Evolutionary conservation across 31 red algal species (phyloP), one percentile per base, ranked within the genome.

Genomic region (Endocladia muricata): DNA sequence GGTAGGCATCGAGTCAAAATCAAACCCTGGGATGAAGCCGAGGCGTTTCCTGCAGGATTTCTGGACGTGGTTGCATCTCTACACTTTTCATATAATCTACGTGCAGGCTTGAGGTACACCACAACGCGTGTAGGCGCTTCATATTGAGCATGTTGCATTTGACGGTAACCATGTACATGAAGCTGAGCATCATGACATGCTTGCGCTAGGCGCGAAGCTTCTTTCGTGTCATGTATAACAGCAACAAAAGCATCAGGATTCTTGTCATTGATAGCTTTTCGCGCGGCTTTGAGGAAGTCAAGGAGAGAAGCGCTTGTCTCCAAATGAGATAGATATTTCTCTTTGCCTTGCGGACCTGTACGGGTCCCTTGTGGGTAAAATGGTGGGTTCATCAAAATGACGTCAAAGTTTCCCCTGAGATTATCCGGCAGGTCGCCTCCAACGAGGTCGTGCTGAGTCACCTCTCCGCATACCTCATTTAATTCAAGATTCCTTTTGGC

Each of bases 361-460:
- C 80, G 52, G 29, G 42, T 37, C 28, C 47, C 60, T 19, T 11
- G 41, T 32, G 70, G 22, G 47, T 84, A 84, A 67, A 84, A 84
- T 21, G 80, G 80, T 22, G 80, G 80, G 44, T 84, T 84, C 9
- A 74, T 68, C 42, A 84, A 52, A 5, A 84, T 49, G 61, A 84
- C 80, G 74, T 84, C 80, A 66, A 74, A 65, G 5, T 17, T 8
- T 33, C 48, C 68, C 17, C 23, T 48, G 17, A 76, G 42, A 28
- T 9, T 6, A 15, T 23, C 17, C 0, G 82, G 75, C 30, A 86
- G 48, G 4, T 15, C 13, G 15, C 82, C 82, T 38, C 42, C 67
- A 37, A 59, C 41, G 11, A 86, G 0, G 60, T 78, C 82, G 62
- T 65, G 49, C 3, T 78, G 61, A 17, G 35, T 58, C 19, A 86